Percentiles rank a stretch among this genome's conserved stretches.
Evolutionary conservation across 2,329 filamentous ascomycete species (phyloP).

Genomic region (Venturia carpophila): DNA sequence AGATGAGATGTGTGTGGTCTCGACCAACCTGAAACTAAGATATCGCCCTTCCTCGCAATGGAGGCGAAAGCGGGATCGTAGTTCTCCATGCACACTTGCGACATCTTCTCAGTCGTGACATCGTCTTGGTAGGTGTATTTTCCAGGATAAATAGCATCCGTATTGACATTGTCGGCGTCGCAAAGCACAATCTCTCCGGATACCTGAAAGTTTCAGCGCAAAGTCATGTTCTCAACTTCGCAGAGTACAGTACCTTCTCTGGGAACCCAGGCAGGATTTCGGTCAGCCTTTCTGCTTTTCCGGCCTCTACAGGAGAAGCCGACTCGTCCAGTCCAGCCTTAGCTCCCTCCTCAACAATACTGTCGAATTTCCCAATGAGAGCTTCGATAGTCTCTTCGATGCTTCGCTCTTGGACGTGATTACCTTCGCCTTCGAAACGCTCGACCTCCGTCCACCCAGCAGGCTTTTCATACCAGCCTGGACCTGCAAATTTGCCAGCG

Average conservation of each 20-base stretch:
- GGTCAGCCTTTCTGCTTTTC: slow-evolving; percentile 41
- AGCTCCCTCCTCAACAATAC: slow-evolving; percentile 41
- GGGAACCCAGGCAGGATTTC: slow-evolving; percentile 82
- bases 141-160: slow-evolving; percentile 62
- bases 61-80: slow-evolving; percentile 67
- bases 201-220: neutral
- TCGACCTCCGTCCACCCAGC: slow-evolving; percentile 59
- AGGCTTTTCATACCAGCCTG: slow-evolving; percentile 69
- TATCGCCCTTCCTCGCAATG: slow-evolving; percentile 61
- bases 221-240: neutral
- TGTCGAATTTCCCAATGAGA: slow-evolving; percentile 61
- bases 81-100: slow-evolving; percentile 81
- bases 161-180: slow-evolving; percentile 82
- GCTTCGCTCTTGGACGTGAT: slow-evolving; percentile 42
- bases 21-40: slow-evolving; percentile 61
- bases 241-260: slow-evolving; percentile 51
- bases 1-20: neutral
- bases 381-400: slow-evolving; percentile 65
- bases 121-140: slow-evolving; percentile 91
- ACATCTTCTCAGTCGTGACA: slow-evolving; percentile 70
- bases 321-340: slow-evolving; percentile 23
- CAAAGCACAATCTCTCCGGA: slow-evolving; percentile 80
- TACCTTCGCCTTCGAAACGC: slow-evolving; percentile 62
- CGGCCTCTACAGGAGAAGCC: slow-evolving; percentile 22
- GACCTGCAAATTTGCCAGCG: slow-evolving; percentile 62